Conservation (phyloP, 2,329 filamentous ascomycete genomes). For the Blastomyces emzantsi region DNA sequence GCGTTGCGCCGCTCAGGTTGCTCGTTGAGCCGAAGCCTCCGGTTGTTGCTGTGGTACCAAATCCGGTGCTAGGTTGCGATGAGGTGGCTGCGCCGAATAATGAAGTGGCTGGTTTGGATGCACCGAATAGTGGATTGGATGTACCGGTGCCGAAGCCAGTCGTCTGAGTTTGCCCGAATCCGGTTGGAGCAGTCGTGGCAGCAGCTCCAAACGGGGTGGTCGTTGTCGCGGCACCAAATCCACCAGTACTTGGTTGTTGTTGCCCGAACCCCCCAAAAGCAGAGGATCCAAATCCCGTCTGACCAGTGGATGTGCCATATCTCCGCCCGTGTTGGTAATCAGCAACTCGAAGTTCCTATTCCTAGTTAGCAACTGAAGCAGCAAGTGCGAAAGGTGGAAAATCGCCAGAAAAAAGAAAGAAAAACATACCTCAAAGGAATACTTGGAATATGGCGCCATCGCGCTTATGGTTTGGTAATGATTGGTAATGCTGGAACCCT, state of each 20-base stretch:
- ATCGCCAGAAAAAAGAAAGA: too few species aligned
- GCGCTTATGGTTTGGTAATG: constrained; percentile 43
- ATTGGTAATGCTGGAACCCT: constrained; percentile 30
- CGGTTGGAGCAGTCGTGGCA: constrained; percentile 30
- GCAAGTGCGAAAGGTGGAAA: background rate
- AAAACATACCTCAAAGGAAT: constrained; percentile 59
- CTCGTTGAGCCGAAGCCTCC: constrained; percentile 28
- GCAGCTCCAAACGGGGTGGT: constrained; percentile 33
- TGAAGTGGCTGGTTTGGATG: constrained; percentile 34
- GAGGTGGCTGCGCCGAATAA: constrained; percentile 30
- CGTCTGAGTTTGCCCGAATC: constrained; percentile 38
- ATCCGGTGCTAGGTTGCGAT: constrained; percentile 29
- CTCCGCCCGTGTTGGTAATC: constrained; percentile 85
- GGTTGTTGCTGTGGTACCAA: constrained; percentile 28
- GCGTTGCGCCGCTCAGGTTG: constrained; percentile 23
- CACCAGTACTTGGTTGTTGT: constrained; percentile 29
- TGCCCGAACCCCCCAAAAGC: constrained; percentile 44
- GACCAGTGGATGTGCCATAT: constrained; percentile 72
- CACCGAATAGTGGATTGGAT: constrained; percentile 37
- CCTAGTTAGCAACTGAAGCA: constrained; percentile 4
- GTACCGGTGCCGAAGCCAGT: constrained; percentile 30
- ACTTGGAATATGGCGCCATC: constrained; percentile 57
- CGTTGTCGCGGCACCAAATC: constrained; percentile 36
- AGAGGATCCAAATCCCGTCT: constrained; percentile 68
- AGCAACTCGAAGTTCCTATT: constrained; percentile 62